Conservation (phyloP, 371 early-diverging fungal genomes). For the Fennellomyces sp. region DNA sequence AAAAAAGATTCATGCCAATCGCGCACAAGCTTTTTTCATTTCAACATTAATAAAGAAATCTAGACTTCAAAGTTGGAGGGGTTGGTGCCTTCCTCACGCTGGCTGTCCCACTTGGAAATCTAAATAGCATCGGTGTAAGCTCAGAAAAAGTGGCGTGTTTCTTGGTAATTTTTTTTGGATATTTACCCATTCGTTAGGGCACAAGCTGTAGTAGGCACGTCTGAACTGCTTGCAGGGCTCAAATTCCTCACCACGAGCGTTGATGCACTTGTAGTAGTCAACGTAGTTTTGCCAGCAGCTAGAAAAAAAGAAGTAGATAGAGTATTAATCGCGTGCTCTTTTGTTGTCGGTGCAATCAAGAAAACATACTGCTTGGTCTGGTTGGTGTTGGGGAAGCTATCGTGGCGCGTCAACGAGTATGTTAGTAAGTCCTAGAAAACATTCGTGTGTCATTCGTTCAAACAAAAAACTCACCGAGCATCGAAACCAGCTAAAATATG, state of each 20-base stretch:
- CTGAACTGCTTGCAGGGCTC: slow-evolving; percentile 88
- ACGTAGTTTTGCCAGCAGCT: slow-evolving; percentile 95
- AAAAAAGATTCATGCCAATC: not conserved
- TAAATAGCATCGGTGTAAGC: not conserved
- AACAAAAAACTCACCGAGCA: slow-evolving; percentile 16
- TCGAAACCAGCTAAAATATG: slow-evolving; percentile 25
- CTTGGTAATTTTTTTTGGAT: slow-evolving; percentile 34
- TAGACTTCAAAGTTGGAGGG: slow-evolving; percentile 64
- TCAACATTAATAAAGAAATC: slow-evolving; percentile 16
- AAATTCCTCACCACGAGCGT: slow-evolving; percentile 90
- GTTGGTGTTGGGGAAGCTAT: slow-evolving; percentile 94
- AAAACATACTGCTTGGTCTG: slow-evolving; percentile 81
- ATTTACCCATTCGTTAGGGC: slow-evolving; percentile 88
- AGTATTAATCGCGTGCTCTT: not conserved
- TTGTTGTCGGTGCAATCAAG: not conserved
- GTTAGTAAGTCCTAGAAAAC: slow-evolving; percentile 22
- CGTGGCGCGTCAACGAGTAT: not conserved
- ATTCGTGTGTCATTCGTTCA: not conserved
- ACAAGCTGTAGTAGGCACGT: slow-evolving; percentile 76
- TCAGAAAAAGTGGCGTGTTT: slow-evolving; percentile 10
- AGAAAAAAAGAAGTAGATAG: not conserved
- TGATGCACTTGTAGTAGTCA: slow-evolving; percentile 89
- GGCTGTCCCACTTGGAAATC: slow-evolving; percentile 59
- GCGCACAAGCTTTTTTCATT: slow-evolving; percentile 6
- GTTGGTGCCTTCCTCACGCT: slow-evolving; percentile 79